phyloP scores from a whole-genome alignment of 2,329 filamentous ascomycete species.

The Neocatenulostroma microsporum region DNA sequence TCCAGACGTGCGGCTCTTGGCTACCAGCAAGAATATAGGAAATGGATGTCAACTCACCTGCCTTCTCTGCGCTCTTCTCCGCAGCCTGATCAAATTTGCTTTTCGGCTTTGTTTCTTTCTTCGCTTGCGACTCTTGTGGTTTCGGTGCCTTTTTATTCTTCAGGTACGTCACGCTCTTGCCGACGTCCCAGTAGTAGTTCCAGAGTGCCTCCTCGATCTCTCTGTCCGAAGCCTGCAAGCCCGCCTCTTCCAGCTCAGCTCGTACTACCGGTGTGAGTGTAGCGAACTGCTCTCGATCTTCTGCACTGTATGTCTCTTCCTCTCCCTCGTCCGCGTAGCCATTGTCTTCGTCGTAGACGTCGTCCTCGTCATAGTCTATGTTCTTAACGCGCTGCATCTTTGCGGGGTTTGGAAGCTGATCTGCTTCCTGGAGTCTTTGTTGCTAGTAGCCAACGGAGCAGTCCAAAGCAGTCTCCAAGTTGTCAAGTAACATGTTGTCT shows the following conservation, averaged over 20 bases:
- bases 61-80: slow-evolving; percentile 33
- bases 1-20: too few species aligned
- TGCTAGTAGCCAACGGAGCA: too few species aligned
- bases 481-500: too few species aligned
- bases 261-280: slow-evolving; percentile 27
- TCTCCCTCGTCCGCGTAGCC: slow-evolving; percentile 27
- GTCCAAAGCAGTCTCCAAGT: too few species aligned
- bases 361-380: slow-evolving; percentile 44
- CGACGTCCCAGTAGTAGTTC: slow-evolving; percentile 93
- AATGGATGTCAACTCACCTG: slow-evolving; percentile 37
- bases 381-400: slow-evolving; percentile 40
- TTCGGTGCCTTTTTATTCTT: slow-evolving; percentile 37
- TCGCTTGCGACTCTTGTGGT: slow-evolving; percentile 19
- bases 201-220: slow-evolving; percentile 87
- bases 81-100: slow-evolving; percentile 43
- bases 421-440: too few species aligned
- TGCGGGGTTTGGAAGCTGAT: too few species aligned
- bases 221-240: slow-evolving; percentile 48
- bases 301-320: slow-evolving; percentile 27
- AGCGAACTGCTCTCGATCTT: slow-evolving; percentile 30
- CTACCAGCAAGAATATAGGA: slow-evolving; percentile 2
- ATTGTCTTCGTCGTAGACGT: slow-evolving; percentile 44
- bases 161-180: slow-evolving; percentile 75
- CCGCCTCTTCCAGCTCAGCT: slow-evolving; percentile 27
- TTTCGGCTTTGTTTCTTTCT: slow-evolving; percentile 33